A percentile compares a stretch with the other conserved stretches of the same genome.
phyloP scores from a whole-genome alignment of 2,329 filamentous ascomycete genomes.

The Hortaea werneckii region DNA sequence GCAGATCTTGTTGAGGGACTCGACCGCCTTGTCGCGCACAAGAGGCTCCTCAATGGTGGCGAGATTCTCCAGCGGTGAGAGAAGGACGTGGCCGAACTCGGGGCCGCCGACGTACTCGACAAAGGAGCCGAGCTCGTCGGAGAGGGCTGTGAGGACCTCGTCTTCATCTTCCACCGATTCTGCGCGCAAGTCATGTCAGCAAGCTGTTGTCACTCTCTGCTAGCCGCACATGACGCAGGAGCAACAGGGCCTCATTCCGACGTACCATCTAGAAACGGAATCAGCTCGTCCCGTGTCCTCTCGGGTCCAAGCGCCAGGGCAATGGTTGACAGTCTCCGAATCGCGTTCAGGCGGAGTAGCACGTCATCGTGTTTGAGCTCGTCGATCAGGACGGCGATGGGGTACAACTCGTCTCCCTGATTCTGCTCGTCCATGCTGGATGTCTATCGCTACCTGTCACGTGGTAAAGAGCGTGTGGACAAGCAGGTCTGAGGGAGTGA shows the following conservation, averaged over 20 bases:
- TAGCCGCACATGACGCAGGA: neutral
- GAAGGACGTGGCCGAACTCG: conserved; percentile 86
- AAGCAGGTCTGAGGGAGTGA: neutral
- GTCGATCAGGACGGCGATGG: conserved; percentile 98
- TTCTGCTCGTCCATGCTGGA: conserved; percentile 75
- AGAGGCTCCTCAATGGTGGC: conserved; percentile 97
- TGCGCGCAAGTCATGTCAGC: conserved; percentile 36
- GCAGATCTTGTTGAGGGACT: conserved; percentile 99
- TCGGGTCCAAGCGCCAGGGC: conserved; percentile 91
- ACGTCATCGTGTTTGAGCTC: conserved; percentile 99
- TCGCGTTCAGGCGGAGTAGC: conserved; percentile 92
- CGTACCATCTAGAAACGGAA: conserved; percentile 97
- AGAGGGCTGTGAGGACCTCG: conserved; percentile 91
- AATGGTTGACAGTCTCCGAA: conserved; percentile 95
- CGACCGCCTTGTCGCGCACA: conserved; percentile 96
- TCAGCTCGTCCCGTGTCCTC: conserved; percentile 94
- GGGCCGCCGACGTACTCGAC: conserved; percentile 96
- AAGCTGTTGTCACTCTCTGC: neutral
- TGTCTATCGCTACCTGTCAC: conserved; percentile 5
- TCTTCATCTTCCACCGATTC: conserved; percentile 99
- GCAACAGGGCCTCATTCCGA: conserved; percentile 13
- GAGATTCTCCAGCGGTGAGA: conserved; percentile 94
- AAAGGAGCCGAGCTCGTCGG: conserved; percentile 92
- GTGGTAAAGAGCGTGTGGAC: conserved; percentile 18
- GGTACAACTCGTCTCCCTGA: conserved; percentile 97